Conservation (phyloP, 331 rosid species). For the Arachis monticola region DNA sequence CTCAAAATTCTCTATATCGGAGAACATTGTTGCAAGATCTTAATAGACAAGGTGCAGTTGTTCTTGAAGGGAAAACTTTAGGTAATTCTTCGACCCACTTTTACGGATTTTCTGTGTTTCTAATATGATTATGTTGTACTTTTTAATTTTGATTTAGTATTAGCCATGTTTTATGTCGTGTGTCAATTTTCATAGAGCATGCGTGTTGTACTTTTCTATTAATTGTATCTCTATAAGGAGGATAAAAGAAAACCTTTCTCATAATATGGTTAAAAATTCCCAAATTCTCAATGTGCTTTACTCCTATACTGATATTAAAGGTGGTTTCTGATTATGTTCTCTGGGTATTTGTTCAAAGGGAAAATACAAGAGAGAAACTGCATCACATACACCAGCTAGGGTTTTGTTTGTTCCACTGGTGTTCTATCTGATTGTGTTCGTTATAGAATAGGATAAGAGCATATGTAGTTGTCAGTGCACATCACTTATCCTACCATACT, state of each 20-base stretch:
- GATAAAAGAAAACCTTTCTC: conserved; percentile 7
- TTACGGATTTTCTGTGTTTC: conserved; percentile 17
- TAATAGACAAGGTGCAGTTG: conserved; percentile 97
- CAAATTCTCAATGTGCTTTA: conserved; percentile 22
- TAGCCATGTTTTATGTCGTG: conserved; percentile 31
- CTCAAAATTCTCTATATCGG: conserved; percentile 58
- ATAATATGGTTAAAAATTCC: conserved; percentile 16
- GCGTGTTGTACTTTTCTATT: conserved; percentile 12
- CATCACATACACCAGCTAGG: not conserved
- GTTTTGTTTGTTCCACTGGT: not conserved
- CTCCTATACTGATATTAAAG: conserved; percentile 7
- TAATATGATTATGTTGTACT: conserved; percentile 7
- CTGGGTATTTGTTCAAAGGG: conserved; percentile 14
- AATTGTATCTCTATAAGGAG: conserved; percentile 2
- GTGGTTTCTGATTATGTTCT: conserved; percentile 10
- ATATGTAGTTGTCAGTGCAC: not conserved
- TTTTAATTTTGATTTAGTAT: conserved; percentile 21
- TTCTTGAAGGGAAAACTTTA: conserved; percentile 88
- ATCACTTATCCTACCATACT: not conserved
- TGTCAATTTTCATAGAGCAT: not conserved
- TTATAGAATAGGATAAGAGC: not conserved
- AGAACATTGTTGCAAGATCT: conserved; percentile 95
- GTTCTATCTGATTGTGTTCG: conserved; percentile 21
- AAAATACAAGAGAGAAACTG: conserved; percentile 12
- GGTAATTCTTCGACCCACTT: conserved; percentile 55